Percentiles rank a stretch among this genome's conserved stretches.
These are phyloP conservation scores for Pythium aquatile DNA, from an alignment of 352 stramenopile species.

Conservation along the genomic window DNA sequence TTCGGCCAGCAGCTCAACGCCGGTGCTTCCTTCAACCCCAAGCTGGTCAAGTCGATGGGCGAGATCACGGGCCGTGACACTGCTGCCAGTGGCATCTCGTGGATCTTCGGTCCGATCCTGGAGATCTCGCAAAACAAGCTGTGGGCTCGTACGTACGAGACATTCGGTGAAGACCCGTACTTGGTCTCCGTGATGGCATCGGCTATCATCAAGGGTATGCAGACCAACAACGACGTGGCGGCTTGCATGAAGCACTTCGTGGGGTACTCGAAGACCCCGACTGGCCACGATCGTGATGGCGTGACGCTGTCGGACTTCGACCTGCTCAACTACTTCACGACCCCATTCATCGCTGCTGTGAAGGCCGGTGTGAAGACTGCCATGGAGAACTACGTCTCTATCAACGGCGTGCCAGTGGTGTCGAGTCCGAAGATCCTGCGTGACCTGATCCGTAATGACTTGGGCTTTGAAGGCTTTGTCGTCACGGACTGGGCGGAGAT, in stretches of 20 bases:
- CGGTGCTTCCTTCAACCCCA: conserved; percentile 69
- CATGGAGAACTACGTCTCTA: conserved; percentile 94
- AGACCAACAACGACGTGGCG: conserved; percentile 35
- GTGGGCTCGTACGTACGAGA: conserved; percentile 80
- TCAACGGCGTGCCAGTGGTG: conserved; percentile 91
- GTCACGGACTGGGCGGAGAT: conserved; percentile 87
- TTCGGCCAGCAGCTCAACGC: conserved; percentile 79
- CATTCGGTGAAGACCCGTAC: conserved; percentile 80
- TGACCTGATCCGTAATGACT: conserved; percentile 44
- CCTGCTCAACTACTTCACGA: conserved; percentile 84
- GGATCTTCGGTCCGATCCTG: conserved; percentile 82
- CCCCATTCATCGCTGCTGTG: conserved; percentile 81
- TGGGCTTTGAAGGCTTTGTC: conserved; percentile 70
- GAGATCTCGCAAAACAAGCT: conserved; percentile 56
- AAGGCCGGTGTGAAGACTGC: conserved; percentile 79
- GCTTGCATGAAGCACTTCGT: conserved; percentile 92
- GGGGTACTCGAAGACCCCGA: conserved; percentile 82
- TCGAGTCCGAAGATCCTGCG: conserved; percentile 67
- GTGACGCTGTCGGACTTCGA: conserved; percentile 78
- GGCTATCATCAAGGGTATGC: conserved; percentile 46
- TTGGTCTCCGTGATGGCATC: conserved; percentile 51
- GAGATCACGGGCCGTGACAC: conserved; percentile 60
- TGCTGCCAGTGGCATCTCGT: conserved; percentile 57
- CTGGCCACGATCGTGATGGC: conserved; percentile 76
- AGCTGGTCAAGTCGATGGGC: conserved; percentile 45